These are phyloP conservation scores for Candida koratica DNA, from an alignment of 805 yeast species.

Conservation along the genomic window DNA sequence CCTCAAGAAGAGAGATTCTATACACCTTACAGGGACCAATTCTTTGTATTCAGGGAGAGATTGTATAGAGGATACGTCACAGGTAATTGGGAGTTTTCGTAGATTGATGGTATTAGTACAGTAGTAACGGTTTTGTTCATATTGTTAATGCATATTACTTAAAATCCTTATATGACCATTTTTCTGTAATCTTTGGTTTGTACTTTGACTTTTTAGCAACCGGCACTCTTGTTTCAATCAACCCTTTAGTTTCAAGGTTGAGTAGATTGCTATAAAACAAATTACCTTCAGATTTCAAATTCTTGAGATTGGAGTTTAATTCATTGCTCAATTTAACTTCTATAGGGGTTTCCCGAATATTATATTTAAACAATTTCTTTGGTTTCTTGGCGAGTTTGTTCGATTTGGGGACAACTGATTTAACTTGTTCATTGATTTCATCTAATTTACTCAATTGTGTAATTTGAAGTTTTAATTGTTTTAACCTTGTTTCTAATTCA, in stretches of 20 bases:
- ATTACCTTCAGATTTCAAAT: conserved; percentile 87
- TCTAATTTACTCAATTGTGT: conserved; percentile 49
- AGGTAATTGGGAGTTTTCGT: conserved; percentile 42
- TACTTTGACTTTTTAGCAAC: conserved; percentile 62
- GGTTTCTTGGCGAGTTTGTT: conserved; percentile 23
- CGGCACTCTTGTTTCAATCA: conserved; percentile 78
- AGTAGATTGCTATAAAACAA: conserved; percentile 77
- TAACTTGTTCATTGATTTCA: conserved; percentile 16
- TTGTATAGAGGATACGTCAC: conserved; percentile 44
- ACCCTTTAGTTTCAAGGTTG: conserved; percentile 78
- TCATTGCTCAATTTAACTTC: conserved; percentile 88
- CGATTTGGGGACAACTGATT: not conserved
- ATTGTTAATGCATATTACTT: conserved; percentile 36
- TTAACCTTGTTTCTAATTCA: conserved; percentile 53
- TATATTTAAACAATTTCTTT: conserved; percentile 42
- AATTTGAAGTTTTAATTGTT: conserved; percentile 57
- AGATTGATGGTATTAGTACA: not conserved
- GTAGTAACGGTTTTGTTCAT: not conserved
- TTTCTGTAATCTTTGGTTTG: conserved; percentile 76
- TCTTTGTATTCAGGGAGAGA: conserved; percentile 44
- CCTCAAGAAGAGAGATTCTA: conserved; percentile 36
- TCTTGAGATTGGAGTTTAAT: conserved; percentile 77
- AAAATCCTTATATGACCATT: conserved; percentile 90
- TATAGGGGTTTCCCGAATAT: conserved; percentile 40
- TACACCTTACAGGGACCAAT: conserved; percentile 46